A percentile compares a stretch with the other conserved stretches of the same genome.
phyloP scores from a whole-genome alignment of 1,284 basidiomycete species.

The Tylopilus sp. region DNA sequence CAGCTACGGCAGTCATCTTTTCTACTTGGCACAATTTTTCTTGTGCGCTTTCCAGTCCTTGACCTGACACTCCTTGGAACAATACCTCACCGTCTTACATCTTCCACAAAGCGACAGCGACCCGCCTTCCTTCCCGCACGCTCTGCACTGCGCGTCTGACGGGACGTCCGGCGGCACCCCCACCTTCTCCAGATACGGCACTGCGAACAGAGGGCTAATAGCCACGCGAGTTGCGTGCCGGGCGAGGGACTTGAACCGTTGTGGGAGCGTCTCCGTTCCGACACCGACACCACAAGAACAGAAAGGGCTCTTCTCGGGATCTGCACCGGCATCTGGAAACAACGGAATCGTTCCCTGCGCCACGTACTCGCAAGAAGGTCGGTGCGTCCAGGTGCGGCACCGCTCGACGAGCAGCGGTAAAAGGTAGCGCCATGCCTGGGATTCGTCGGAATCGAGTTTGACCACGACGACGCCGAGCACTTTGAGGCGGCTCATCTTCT shows the following conservation, averaged over 20 bases:
- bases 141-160: constrained; percentile 16
- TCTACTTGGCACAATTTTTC: constrained; percentile 16
- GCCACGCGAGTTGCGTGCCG: constrained; percentile 47
- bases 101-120: constrained; percentile 31
- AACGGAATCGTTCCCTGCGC: constrained; percentile 33
- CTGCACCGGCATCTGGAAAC: constrained; percentile 23
- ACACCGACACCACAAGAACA: constrained; percentile 52
- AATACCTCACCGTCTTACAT: constrained; percentile 43
- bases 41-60: constrained; percentile 48
- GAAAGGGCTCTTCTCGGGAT: constrained; percentile 37
- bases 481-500: neutral
- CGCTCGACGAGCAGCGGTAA: constrained; percentile 50
- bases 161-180: constrained; percentile 3
- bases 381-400: constrained; percentile 53
- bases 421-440: constrained; percentile 46
- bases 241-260: constrained; percentile 29
- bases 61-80: constrained; percentile 45
- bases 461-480: constrained; percentile 15
- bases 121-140: constrained; percentile 32
- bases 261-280: constrained; percentile 33
- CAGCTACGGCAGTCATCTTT: too few relatives aligned
- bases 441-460: constrained; percentile 29
- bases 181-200: constrained; percentile 44
- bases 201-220: constrained; percentile 48
- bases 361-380: constrained; percentile 45